These are phyloP conservation scores for Pascua guehoae DNA, from an alignment of 1,284 basidiomycete species.

Conservation along the genomic window DNA sequence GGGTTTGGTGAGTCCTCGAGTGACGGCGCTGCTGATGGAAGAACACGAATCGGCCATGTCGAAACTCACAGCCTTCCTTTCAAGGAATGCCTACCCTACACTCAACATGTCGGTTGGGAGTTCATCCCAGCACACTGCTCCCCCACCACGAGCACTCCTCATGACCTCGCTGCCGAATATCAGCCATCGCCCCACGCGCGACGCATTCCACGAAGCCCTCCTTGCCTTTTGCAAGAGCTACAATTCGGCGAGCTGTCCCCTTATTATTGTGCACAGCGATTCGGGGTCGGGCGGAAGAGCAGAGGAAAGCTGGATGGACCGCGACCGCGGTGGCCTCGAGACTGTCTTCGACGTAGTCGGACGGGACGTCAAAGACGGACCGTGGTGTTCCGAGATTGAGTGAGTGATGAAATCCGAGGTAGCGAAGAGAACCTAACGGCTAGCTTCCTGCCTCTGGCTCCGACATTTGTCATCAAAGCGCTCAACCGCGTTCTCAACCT, in stretches of 20 bases:
- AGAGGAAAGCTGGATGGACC: slow-evolving; percentile 51
- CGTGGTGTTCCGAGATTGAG: slow-evolving; percentile 68
- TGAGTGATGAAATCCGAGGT: slow-evolving; percentile 45
- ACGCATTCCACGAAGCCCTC: slow-evolving; percentile 71
- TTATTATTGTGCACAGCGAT: slow-evolving; percentile 82
- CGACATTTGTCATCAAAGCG: slow-evolving; percentile 76
- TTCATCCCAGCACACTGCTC: slow-evolving; percentile 24
- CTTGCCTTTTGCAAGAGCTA: slow-evolving; percentile 56
- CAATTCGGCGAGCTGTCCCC: slow-evolving; percentile 56
- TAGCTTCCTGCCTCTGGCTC: slow-evolving; percentile 87
- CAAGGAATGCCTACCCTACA: slow-evolving; percentile 63
- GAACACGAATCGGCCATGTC: slow-evolving; percentile 63
- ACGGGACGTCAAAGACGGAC: slow-evolving; percentile 64
- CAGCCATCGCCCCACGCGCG: slow-evolving; percentile 66
- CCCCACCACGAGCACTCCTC: slow-evolving; percentile 58
- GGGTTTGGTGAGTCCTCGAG: slow-evolving; percentile 25
- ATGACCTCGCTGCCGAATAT: slow-evolving; percentile 92
- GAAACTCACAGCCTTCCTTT: slow-evolving; percentile 75
- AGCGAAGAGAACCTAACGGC: neutral
- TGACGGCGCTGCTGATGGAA: slow-evolving; percentile 16
- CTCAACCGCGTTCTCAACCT: slow-evolving; percentile 62
- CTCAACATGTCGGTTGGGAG: slow-evolving; percentile 55
- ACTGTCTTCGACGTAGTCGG: slow-evolving; percentile 50
- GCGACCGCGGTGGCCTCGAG: slow-evolving; percentile 55
- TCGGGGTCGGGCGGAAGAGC: slow-evolving; percentile 67